Evolutionary conservation across 2,329 filamentous ascomycete species (phyloP), one percentile per base, ranked within the genome.

Genomic region (Pyricularia pennisetigena): DNA sequence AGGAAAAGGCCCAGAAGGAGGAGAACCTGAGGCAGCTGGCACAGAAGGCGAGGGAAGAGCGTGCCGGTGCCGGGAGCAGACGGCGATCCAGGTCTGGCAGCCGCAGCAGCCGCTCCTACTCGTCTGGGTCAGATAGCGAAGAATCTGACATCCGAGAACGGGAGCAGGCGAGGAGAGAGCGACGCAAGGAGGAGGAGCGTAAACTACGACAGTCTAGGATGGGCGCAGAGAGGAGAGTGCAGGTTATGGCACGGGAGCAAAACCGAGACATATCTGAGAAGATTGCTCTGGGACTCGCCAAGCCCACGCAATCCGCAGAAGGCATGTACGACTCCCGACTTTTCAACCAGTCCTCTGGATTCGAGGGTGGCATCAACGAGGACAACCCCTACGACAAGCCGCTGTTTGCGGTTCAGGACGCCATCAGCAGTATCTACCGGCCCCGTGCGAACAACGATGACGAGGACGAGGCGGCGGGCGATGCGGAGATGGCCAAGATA

Each of bases 351-450:
- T 90, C 89, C 6, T 94, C 91, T 73, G 95, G 95, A 0, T 96
- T 99, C 76, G 90, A 93, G 73, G 86, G 89, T 67, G 95, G 94
- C 0, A 93, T 97, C 84, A 99, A 99, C 78, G 95, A 99, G 78
- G 95, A 99, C 78, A 95, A 99, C 75, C 88, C 90, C 0, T 99
- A 98, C 80, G 95, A 98, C 78, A 98, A 98, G 80, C 95, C 95
- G 24, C 82, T 99, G 8, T 99, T 99, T 77, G 94, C 94, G 0
- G 94, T 95, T 16, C 93, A 97, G 76, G 94, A 98, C 76, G 94
- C 93, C 9, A 93, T 97, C 74, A 95, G 88, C 80, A 94, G 90
- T 77, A 98, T 99, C 72, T 99, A 99, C 79, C 86, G 93, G 41
- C 93, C 94, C 1, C 86, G 86, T 26, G 87, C 90, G 28, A 88